A percentile compares a stretch with the other conserved stretches of the same genome.
Conservation (phyloP, 176 grass and related monocot genomes). For the Carex littledalei region DNA sequence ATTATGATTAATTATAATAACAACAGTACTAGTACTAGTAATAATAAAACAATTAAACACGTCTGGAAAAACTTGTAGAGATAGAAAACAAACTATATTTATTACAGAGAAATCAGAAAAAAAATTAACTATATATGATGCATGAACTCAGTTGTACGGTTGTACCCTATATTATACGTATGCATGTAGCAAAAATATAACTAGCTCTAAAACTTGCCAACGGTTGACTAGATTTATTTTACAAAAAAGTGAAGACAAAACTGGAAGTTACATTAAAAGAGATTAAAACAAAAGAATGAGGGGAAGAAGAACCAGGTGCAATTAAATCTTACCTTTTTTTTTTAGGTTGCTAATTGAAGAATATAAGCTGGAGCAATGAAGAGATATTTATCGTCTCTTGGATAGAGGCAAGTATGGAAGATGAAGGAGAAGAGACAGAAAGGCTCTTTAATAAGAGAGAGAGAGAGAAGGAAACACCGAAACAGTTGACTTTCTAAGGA, state of each 20-base stretch:
- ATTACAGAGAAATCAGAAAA: background rate
- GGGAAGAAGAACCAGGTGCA: background rate
- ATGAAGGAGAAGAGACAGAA: background rate
- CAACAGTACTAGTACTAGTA: background rate
- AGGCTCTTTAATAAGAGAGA: constrained; percentile 17
- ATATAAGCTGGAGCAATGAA: background rate
- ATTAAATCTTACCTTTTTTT: background rate
- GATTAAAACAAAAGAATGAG: background rate
- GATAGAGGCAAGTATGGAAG: background rate
- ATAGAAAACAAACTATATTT: background rate
- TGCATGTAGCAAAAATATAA: background rate
- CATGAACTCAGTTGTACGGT: background rate
- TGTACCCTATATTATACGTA: background rate
- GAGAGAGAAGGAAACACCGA: background rate
- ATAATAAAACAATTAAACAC: background rate
- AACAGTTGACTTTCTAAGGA: background rate
- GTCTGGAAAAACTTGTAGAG: background rate
- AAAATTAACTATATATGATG: background rate
- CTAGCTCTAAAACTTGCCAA: background rate
- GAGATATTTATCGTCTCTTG: background rate
- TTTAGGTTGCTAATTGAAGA: background rate
- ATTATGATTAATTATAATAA: background rate
- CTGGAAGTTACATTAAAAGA: background rate
- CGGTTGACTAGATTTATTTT: background rate
- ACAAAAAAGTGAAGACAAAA: background rate